Evolutionary conservation across 257 asterid genomes (phyloP).

Genomic region (Buddleja alternifolia): DNA sequence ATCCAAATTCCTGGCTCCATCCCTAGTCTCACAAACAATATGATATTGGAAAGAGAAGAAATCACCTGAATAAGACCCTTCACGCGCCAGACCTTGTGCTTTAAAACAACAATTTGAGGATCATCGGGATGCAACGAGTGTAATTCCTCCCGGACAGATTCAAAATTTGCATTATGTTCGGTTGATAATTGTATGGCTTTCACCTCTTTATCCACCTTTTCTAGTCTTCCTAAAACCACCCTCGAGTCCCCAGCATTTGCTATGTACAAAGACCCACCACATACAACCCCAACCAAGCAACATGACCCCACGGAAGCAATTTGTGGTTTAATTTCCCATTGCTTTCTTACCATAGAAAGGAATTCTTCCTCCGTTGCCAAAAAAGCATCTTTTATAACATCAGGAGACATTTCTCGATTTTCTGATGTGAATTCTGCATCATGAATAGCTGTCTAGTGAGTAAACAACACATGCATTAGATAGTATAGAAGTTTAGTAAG

Average conservation of each 20-base stretch:
- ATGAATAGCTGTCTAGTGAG: slow-evolving; percentile 48
- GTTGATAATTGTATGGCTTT: slow-evolving; percentile 75
- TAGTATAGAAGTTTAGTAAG: slow-evolving; percentile 18
- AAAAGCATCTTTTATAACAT: slow-evolving; percentile 67
- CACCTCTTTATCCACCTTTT: slow-evolving; percentile 44
- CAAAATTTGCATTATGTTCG: slow-evolving; percentile 74
- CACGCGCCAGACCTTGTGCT: slow-evolving; percentile 88
- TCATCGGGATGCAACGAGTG: slow-evolving; percentile 73
- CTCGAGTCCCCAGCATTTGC: slow-evolving; percentile 91
- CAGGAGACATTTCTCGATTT: slow-evolving; percentile 74
- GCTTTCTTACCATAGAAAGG: slow-evolving; percentile 61
- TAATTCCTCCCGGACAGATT: slow-evolving; percentile 72
- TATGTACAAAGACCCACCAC: slow-evolving; percentile 60
- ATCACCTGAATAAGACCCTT: slow-evolving; percentile 89
- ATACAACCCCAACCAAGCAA: slow-evolving; percentile 75
- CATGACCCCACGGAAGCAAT: slow-evolving; percentile 89
- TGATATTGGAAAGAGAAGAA: neutral
- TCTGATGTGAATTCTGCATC: slow-evolving; percentile 67
- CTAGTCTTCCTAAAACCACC: slow-evolving; percentile 67
- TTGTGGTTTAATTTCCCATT: slow-evolving; percentile 71
- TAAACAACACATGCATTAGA: slow-evolving; percentile 33
- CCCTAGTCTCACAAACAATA: neutral
- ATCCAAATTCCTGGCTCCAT: too few species aligned
- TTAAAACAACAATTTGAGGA: slow-evolving; percentile 71
- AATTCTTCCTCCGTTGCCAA: slow-evolving; percentile 82